Conservation (phyloP, 208 protist species). For the Vickermania spadyakhi region DNA sequence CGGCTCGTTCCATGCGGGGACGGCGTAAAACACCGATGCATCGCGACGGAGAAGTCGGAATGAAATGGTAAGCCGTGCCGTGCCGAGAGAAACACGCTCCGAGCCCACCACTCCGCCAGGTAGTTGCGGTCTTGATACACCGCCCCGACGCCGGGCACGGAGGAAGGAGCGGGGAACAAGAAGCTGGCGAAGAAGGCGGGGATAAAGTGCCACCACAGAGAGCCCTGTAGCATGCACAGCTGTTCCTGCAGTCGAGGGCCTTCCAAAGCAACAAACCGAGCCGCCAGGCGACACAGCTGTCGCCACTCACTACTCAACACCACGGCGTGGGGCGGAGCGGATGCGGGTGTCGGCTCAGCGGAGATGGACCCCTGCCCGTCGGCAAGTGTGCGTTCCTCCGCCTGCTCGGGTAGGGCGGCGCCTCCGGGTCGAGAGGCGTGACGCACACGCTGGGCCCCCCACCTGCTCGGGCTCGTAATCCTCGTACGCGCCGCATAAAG, state of each 20-base stretch:
- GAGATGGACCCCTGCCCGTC: too few species aligned
- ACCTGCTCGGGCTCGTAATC: not conserved
- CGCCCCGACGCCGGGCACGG: not conserved
- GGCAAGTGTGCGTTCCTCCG: too few species aligned
- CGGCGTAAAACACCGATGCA: slow-evolving; percentile 37
- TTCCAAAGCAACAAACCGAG: slow-evolving; percentile 66
- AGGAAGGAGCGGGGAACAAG: not conserved
- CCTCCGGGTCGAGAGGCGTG: not conserved
- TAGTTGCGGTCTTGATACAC: slow-evolving; percentile 30
- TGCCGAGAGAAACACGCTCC: slow-evolving; percentile 78
- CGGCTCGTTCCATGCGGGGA: slow-evolving; percentile 17
- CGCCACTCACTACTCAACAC: slow-evolving; percentile 16
- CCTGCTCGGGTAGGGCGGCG: too few species aligned
- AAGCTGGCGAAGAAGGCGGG: not conserved
- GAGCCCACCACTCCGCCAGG: slow-evolving; percentile 85
- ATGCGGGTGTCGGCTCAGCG: too few species aligned
- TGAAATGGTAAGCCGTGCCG: slow-evolving; percentile 71
- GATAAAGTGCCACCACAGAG: not conserved
- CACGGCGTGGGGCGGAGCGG: not conserved
- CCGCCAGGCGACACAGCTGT: slow-evolving; percentile 25
- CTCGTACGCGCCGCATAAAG: not conserved
- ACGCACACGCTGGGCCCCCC: not conserved
- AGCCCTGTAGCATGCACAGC: slow-evolving; percentile 24
- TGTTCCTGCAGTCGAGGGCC: slow-evolving; percentile 62
- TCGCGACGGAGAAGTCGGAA: slow-evolving; percentile 55